Base-by-base conservation (phyloP, 2,329 filamentous ascomycete species). In the Xylariaceae sp. region DNA sequence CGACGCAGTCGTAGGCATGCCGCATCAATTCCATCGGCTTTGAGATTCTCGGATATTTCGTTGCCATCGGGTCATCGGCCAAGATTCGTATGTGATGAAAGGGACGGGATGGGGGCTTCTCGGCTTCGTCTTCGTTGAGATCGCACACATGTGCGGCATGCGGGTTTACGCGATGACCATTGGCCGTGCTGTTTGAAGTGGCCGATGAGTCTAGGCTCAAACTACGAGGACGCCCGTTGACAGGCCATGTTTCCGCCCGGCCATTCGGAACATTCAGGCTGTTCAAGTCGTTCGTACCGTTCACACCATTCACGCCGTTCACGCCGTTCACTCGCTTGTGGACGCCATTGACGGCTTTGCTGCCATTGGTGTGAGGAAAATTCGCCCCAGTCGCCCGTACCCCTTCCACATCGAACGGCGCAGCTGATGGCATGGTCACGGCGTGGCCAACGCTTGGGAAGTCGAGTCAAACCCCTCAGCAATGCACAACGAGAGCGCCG, bases 1-100 rank as follows among this genome's bases (percentile, higher is more conserved):
- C 81, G 10, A 88, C 77, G 37, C 80, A 80, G 68, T 88, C 85
- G 60, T 88, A 88, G 6, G 71, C 70, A 51, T 72, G 70, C 22
- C 77, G 74, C 65, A 86, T 77, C 22, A 83, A 69, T 63, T 84
- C 78, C 12, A 85, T 75, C 0, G 80, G 76, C 54, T 75, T 78
- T 19, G 80, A 80, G 54, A 85, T 77, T 1, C 80, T 74, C 1
- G 80, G 80, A 56, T 76, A 83, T 18, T 44, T 44, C 12, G 62
- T 40, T 21, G 55, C 58, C 40, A 65, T 67, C 9, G 62, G 58
- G 32, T 67, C 65, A 39, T 68, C 66, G 39, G 61, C 66, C 62
- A 65, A 69, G 4, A 65, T 61, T 40, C 56, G 59, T 56, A 68
- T 63, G 44, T 63, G 60, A 1, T 69, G 63, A 52, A 66, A 66